These are phyloP conservation scores for Penicillium waksmanii DNA, from an alignment of 495 filamentous ascomycete species.

Conservation along the genomic window DNA sequence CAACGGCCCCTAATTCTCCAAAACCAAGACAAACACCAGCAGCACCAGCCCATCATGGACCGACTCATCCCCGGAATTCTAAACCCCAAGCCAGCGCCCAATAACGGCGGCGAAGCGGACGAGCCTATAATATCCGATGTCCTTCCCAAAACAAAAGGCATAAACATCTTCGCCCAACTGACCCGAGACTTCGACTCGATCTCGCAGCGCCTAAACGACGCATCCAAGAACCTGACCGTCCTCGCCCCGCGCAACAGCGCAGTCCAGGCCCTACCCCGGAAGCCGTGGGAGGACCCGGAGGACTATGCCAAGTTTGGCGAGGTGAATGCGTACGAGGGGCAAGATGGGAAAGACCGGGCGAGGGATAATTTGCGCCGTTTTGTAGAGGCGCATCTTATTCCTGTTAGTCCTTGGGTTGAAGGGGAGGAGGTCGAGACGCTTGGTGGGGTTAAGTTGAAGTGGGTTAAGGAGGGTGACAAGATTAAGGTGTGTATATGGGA, in stretches of 20 bases:
- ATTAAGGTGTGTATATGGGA: conserved; percentile 59
- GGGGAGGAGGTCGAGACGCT: conserved; percentile 72
- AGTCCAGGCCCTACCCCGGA: conserved; percentile 77
- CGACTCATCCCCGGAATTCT: conserved; percentile 33
- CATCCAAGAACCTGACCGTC: conserved; percentile 77
- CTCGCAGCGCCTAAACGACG: conserved; percentile 70
- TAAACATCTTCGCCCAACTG: conserved; percentile 88
- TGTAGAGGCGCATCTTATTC: conserved; percentile 84
- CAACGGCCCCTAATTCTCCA: conserved; percentile 20
- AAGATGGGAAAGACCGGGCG: conserved; percentile 78
- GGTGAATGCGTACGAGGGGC: conserved; percentile 75
- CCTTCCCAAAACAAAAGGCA: conserved; percentile 75
- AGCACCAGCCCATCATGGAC: conserved; percentile 26
- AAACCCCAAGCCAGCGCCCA: conserved; percentile 37
- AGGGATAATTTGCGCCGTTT: conserved; percentile 78
- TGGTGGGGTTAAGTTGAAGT: conserved; percentile 76
- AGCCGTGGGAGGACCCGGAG: conserved; percentile 90
- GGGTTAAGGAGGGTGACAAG: conserved; percentile 74
- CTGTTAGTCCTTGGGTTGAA: conserved; percentile 77
- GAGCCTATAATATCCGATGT: conserved; percentile 78
- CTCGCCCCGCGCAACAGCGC: conserved; percentile 85
- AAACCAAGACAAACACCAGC: conserved; percentile 3
- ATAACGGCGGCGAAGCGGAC: conserved; percentile 26
- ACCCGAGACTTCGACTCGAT: conserved; percentile 79
- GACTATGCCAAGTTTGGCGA: conserved; percentile 76